phyloP scores from a whole-genome alignment of 257 asterid species.

The Jaltomata sinuosa region DNA sequence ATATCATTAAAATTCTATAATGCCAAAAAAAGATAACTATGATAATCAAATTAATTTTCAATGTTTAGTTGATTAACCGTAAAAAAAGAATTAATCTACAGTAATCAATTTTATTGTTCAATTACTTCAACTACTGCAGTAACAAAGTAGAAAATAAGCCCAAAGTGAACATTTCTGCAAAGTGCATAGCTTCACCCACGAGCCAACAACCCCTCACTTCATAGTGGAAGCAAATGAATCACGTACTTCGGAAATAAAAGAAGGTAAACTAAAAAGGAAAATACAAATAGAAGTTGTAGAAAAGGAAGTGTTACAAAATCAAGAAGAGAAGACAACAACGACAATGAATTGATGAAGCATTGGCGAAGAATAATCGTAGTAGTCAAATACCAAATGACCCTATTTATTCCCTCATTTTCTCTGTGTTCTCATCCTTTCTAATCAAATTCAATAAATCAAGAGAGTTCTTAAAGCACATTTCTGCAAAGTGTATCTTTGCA shows the following conservation, averaged over 20 bases:
- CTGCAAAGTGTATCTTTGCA: not conserved
- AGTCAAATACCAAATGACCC: not conserved
- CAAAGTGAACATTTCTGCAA: not conserved
- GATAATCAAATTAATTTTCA: not conserved
- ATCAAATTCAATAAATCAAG: not conserved
- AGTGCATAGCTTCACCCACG: not conserved
- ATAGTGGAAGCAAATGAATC: not conserved
- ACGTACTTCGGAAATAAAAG: not conserved
- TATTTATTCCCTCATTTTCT: not conserved
- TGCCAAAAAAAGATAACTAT: not conserved
- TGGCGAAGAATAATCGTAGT: not conserved
- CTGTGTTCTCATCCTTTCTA: not conserved
- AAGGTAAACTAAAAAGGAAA: not conserved
- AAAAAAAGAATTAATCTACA: not conserved
- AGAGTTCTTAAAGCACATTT: not conserved
- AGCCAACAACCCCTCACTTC: not conserved
- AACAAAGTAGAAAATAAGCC: not conserved
- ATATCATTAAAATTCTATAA: too few relatives aligned
- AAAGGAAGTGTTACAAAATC: not conserved
- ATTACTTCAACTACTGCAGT: not conserved
- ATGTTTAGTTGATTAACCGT: not conserved
- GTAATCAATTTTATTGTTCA: not conserved
- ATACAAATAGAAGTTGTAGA: not conserved
- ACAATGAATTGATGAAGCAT: not conserved
- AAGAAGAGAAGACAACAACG: not conserved